A percentile compares a stretch with the other conserved stretches of the same genome.
These are phyloP conservation scores for Cyberlindnera japonica DNA, from an alignment of 805 yeast species.

Conservation along the genomic window DNA sequence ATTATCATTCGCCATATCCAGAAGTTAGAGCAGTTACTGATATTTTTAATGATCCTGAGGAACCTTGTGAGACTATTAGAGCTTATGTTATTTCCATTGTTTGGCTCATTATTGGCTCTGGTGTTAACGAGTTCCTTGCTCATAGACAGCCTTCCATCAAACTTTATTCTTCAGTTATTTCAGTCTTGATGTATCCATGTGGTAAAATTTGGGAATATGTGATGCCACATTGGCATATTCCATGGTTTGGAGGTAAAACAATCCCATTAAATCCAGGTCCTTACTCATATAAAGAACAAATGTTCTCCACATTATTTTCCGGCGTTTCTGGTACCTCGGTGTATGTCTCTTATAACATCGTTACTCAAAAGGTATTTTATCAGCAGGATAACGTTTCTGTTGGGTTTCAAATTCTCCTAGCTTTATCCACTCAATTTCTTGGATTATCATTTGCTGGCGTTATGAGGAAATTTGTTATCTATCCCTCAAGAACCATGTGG, in stretches of 20 bases:
- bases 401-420: slow-evolving; percentile 51
- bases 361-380: slow-evolving; percentile 32
- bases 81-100: slow-evolving; percentile 35
- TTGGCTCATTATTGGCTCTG: slow-evolving; percentile 52
- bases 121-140: slow-evolving; percentile 53
- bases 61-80: slow-evolving; percentile 48
- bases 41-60: slow-evolving; percentile 43
- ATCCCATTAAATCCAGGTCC: slow-evolving; percentile 57
- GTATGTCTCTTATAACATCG: slow-evolving; percentile 38
- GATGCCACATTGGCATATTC: slow-evolving; percentile 45
- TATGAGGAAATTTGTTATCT: slow-evolving; percentile 53
- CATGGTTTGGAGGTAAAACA: slow-evolving; percentile 33
- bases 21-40: slow-evolving; percentile 64
- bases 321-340: slow-evolving; percentile 29
- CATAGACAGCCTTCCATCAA: slow-evolving; percentile 51
- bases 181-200: slow-evolving; percentile 43
- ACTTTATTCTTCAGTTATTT: slow-evolving; percentile 42
- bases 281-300: slow-evolving; percentile 62
- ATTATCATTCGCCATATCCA: slow-evolving; percentile 54
- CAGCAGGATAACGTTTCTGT: slow-evolving; percentile 32
- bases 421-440: slow-evolving; percentile 54
- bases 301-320: slow-evolving; percentile 50
- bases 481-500: slow-evolving; percentile 52
- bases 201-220: slow-evolving; percentile 39
- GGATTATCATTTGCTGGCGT: slow-evolving; percentile 69